Evolutionary conservation across 164 flowering plant species (phyloP).

Genomic region (Macadamia integrifolia): DNA sequence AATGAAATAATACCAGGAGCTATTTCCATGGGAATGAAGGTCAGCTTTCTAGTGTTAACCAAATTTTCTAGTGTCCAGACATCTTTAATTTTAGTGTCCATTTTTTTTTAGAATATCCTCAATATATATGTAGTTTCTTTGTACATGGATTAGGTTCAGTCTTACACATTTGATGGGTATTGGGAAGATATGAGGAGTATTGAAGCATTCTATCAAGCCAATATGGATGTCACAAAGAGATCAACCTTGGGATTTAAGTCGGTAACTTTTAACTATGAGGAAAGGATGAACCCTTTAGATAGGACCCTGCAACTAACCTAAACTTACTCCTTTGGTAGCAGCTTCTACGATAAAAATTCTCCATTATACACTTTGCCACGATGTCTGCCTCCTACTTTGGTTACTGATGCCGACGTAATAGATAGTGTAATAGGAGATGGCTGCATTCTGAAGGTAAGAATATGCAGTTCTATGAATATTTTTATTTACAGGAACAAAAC

Average conservation of each 20-base stretch:
- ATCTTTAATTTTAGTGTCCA: not conserved
- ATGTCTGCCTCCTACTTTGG: slow-evolving; percentile 57
- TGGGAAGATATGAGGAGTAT: slow-evolving; percentile 81
- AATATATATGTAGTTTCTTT: slow-evolving; percentile 3
- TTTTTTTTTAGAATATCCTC: not conserved
- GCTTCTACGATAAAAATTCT: slow-evolving; percentile 53
- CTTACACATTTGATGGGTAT: slow-evolving; percentile 55
- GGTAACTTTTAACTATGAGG: slow-evolving; percentile 21
- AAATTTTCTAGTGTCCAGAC: not conserved
- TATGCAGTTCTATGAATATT: not conserved
- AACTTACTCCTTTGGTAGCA: slow-evolving; percentile 27
- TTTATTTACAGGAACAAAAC: not conserved
- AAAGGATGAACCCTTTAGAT: slow-evolving; percentile 1
- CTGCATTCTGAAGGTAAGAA: slow-evolving; percentile 64
- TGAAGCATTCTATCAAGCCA: slow-evolving; percentile 65
- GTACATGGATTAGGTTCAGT: slow-evolving; percentile 42
- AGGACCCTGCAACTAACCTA: slow-evolving; percentile 15
- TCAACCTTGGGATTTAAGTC: slow-evolving; percentile 42
- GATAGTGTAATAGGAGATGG: slow-evolving; percentile 81
- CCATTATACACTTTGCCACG: slow-evolving; percentile 67
- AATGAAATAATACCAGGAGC: slow-evolving; percentile 72
- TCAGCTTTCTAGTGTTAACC: slow-evolving; percentile 6
- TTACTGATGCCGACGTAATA: slow-evolving; percentile 43
- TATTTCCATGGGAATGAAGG: slow-evolving; percentile 65
- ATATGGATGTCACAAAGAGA: slow-evolving; percentile 56